phyloP scores from a whole-genome alignment of 2,329 filamentous ascomycete genomes.

The Hymenoscyphus occultus region DNA sequence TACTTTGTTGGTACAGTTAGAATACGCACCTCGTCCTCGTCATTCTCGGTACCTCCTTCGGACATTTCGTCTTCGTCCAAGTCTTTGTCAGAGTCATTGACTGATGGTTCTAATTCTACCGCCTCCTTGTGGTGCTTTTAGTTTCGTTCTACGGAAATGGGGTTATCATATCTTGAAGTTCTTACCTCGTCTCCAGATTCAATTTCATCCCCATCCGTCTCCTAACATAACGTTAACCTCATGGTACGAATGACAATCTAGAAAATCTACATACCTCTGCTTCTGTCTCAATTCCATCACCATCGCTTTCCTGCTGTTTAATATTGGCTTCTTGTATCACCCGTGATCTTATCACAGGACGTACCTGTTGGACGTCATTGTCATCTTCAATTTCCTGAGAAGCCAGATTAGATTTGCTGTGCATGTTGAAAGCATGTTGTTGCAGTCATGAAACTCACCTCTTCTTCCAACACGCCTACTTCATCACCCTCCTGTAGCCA shows the following conservation, averaged over 20 bases:
- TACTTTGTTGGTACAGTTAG: background rate
- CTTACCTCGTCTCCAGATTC: background rate
- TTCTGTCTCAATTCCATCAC: background rate
- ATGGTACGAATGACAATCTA: background rate
- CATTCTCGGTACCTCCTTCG: background rate
- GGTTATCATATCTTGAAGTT: background rate
- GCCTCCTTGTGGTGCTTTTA: background rate
- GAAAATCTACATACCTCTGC: background rate
- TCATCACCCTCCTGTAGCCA: too few species aligned
- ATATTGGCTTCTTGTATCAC: background rate
- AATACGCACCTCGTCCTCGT: background rate
- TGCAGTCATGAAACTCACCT: background rate
- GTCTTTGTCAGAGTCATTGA: background rate
- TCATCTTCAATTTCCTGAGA: background rate
- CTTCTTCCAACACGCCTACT: background rate
- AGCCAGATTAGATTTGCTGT: background rate
- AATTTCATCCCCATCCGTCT: background rate
- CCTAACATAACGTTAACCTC: background rate
- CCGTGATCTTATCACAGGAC: background rate
- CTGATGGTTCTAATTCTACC: background rate
- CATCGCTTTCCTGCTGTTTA: background rate
- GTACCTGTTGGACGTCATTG: background rate
- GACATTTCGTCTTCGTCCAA: background rate
- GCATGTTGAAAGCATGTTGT: background rate
- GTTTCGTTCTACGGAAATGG: background rate